Evolutionary conservation across 2,329 filamentous ascomycete genomes (phyloP), one percentile per base, ranked within the genome.

Genomic region (Spiromastix sp.): DNA sequence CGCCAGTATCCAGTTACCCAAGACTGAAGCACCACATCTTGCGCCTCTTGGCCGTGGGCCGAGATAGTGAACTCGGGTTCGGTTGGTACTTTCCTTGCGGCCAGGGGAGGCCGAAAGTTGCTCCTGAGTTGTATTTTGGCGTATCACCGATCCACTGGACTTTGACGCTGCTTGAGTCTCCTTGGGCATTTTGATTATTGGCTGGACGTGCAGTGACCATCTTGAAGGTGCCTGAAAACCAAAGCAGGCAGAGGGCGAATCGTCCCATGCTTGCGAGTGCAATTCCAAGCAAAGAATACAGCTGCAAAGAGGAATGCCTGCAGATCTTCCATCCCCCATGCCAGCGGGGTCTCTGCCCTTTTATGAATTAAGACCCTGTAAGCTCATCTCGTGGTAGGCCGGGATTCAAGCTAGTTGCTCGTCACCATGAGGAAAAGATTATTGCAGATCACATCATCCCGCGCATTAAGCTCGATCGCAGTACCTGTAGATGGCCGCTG

Each of bases 1-100:
- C 66, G 62, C 74, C 73, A 78, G 48, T 71, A 73, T 0, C 67
- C 71, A 1, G 68, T 76, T 3, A 65, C 56, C 72, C 73, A 77
- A 0, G 72, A 71, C 40, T 76, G 66, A 5, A 72, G 49, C 34
- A 48, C 52, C 2, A 52, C 50, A 1, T 42, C 30, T 3, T 30
- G 24, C 17, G 39, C 38, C 1, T 41, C 27, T 2, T 22, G 20
- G 17, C 39, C 38, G 1, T 48, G 57, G 32, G 44, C 42, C 10
- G 22, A 25, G 16, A 58, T 49, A 5, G 50, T 50, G 41, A 67
- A 65, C 4, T 46, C 44, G 11, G 60, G 64, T n/a, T 49, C 43
- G 9, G 61, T 52, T 2, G 56, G 48, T 61, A 54, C 30, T 60
- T 60, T 3, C 63, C 63, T 13, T 55, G 50, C 2, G 63, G 55